Evolutionary conservation across 2,329 filamentous ascomycete genomes (phyloP).

Genomic region (Xylaria sp.): DNA sequence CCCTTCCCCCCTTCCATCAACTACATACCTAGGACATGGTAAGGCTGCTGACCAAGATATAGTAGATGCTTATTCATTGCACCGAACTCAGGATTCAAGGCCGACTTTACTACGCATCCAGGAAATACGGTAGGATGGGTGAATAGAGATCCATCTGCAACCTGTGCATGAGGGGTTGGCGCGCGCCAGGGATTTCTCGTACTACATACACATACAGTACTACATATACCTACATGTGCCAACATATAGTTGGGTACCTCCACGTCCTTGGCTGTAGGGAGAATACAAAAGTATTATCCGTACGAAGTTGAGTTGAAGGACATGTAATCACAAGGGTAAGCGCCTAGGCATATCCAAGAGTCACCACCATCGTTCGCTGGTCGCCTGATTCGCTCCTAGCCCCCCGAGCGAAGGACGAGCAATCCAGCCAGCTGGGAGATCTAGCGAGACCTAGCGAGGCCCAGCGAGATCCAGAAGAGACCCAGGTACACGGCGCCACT

Average conservation of each 20-base stretch:
- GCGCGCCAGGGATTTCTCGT: no score
- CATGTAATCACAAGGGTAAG: slow-evolving; percentile 9
- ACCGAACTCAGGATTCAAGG: slow-evolving; percentile 8
- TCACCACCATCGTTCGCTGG: slow-evolving; percentile 1
- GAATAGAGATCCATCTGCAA: slow-evolving; percentile 14
- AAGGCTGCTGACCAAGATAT: slow-evolving; percentile 16
- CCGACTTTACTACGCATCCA: not conserved
- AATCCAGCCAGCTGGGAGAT: slow-evolving; percentile 29
- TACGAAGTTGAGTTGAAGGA: no score
- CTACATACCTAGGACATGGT: not conserved
- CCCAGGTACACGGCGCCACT: slow-evolving; percentile 26
- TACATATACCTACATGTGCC: not conserved
- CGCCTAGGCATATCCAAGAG: not conserved
- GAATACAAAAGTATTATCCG: no score
- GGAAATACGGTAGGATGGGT: not conserved
- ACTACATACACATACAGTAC: no score
- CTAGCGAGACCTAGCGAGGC: slow-evolving; percentile 18
- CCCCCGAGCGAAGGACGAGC: slow-evolving; percentile 4
- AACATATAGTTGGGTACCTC: not conserved
- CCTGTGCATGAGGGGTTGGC: slow-evolving; percentile 1
- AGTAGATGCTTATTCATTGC: slow-evolving; percentile 1
- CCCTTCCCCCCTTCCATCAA: not conserved
- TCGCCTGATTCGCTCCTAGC: slow-evolving; percentile 15
- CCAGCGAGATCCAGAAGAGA: slow-evolving; percentile 21
- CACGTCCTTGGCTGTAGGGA: not conserved